Evolutionary conservation across 2,329 filamentous ascomycete species (phyloP).

Genomic region (Acrodontium crateriforme): DNA sequence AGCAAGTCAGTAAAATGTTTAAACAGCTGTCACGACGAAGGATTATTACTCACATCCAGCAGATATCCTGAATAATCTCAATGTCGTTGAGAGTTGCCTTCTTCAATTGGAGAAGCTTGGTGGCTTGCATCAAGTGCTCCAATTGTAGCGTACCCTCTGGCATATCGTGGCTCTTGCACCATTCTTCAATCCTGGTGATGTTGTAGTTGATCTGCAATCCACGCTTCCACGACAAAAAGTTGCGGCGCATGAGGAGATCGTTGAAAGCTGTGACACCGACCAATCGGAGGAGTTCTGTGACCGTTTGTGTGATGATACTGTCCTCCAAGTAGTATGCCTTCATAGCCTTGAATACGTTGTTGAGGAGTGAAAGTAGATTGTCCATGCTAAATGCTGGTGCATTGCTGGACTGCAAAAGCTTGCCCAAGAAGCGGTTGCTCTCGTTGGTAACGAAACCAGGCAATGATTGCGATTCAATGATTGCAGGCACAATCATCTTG

Average conservation of each 20-base stretch:
- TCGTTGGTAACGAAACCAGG: constrained; percentile 98
- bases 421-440: constrained; percentile 94
- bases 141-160: constrained; percentile 93
- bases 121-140: constrained; percentile 99
- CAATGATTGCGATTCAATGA: constrained; percentile 96
- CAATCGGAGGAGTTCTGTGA: constrained; percentile 81
- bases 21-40: not conserved
- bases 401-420: constrained; percentile 81
- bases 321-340: constrained; percentile 97
- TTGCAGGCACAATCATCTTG: constrained; percentile 99
- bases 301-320: constrained; percentile 85
- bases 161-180: constrained; percentile 99
- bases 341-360: constrained; percentile 97
- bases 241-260: constrained; percentile 90
- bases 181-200: constrained; percentile 97
- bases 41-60: constrained; percentile 74
- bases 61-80: constrained; percentile 99
- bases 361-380: constrained; percentile 85
- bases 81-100: constrained; percentile 98
- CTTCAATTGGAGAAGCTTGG: constrained; percentile 94
- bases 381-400: constrained; percentile 98
- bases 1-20: constrained; percentile 8
- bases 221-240: constrained; percentile 98
- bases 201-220: constrained; percentile 99
- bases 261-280: constrained; percentile 98